phyloP scores from a whole-genome alignment of 2,329 filamentous ascomycete genomes.

The Celoporthe dispersa region DNA sequence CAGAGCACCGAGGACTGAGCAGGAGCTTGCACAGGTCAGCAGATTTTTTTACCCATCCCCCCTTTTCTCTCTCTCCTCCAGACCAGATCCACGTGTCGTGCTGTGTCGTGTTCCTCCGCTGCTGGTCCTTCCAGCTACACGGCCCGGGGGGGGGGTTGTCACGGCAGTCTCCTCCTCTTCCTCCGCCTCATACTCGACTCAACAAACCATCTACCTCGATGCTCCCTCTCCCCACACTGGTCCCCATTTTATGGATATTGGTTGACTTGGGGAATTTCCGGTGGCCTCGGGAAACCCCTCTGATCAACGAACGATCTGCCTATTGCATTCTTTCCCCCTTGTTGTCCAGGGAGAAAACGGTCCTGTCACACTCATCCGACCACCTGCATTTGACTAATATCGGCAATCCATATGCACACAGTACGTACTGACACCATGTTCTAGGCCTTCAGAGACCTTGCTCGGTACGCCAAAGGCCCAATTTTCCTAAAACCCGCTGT shows the following conservation, averaged over 20 bases:
- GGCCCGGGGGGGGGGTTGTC: background rate
- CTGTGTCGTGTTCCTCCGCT: background rate
- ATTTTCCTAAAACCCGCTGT: background rate
- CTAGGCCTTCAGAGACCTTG: conserved; percentile 40
- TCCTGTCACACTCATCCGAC: background rate
- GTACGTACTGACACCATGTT: conserved; percentile 29
- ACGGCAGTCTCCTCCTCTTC: background rate
- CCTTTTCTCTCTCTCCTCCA: background rate
- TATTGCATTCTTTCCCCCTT: background rate
- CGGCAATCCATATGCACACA: background rate
- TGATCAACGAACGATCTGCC: background rate
- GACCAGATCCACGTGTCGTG: background rate
- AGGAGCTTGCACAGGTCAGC: conserved; percentile 28
- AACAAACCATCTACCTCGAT: background rate
- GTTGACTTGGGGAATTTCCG: background rate
- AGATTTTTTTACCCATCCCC: background rate
- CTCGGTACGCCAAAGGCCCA: conserved; percentile 36
- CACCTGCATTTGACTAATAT: background rate
- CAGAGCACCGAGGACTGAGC: conserved; percentile 22
- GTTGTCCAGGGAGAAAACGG: background rate
- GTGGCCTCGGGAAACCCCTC: background rate
- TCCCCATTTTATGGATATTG: background rate
- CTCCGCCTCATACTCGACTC: background rate
- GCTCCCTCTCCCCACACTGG: background rate
- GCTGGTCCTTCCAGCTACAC: background rate